Base-by-base conservation (phyloP, 192 early-diverging fungal species). In the Mortierella claussenii region DNA sequence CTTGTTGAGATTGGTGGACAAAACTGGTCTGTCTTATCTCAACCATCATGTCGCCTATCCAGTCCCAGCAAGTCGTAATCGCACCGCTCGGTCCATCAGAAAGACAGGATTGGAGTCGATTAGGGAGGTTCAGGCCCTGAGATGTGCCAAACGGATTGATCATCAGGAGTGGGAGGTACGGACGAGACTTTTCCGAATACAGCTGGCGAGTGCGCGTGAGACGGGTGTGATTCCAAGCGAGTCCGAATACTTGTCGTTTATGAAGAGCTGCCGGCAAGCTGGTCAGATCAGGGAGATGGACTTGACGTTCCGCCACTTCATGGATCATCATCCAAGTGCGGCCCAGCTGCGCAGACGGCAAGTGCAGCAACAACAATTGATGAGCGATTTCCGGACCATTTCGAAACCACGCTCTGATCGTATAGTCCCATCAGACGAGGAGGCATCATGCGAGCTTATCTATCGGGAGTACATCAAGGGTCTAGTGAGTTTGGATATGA, bases 391-490 rank as follows among this genome's bases (percentile, higher is more conserved):
- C n/a, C n/a, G n/a, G n/a, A n/a, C n/a, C n/a, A n/a, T n/a, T n/a
- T n/a, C n/a, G n/a, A n/a, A n/a, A n/a, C n/a, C n/a, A n/a, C 37
- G 37, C 13, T 7, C 7, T 10, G 37, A 40, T 40, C 37, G 13
- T 26, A 12, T 43, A 46, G 21, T 17, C 8, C 42, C 24, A 42
- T 10, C 28, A 17, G 56, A 5, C 26, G 42, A 6, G 7, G 47
- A 33, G 15, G 23, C 36, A 17, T 51, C 64, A 2, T 54, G 49
- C 23, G 64, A 67, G 36, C 30, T 12, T 8, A 56, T 76, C 50
- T 76, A 59, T 27, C 64, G 58, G 13, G 51, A 62, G 45, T 76
- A 55, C 42, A 66, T 76, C 46, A 65, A 76, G 34, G 57, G 57
- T 23, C 46, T 76, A 3, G 51, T 56, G 12, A 40, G 53, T 23